Conservation (phyloP, 208 protist genomes). For the Leishmania mexicana region DNA sequence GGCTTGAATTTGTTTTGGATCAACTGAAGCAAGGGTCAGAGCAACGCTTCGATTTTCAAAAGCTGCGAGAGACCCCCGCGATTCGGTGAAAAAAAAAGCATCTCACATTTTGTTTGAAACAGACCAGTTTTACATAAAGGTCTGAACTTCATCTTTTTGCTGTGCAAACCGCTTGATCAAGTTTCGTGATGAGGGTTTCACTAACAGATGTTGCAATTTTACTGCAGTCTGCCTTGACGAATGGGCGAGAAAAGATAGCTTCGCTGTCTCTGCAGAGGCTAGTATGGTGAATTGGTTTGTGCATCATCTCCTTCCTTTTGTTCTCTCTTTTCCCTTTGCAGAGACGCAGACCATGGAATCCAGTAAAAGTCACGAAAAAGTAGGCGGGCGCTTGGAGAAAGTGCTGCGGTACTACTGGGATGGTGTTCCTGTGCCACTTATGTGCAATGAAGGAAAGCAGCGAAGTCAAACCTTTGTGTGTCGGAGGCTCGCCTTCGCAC, state of each 20-base stretch:
- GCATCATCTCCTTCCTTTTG: constrained; percentile 18
- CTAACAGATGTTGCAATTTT: background rate
- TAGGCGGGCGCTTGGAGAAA: constrained; percentile 75
- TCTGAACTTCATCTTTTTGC: background rate
- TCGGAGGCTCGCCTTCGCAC: constrained; percentile 62
- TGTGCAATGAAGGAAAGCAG: constrained; percentile 34
- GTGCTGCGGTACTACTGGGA: constrained; percentile 85
- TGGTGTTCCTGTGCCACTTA: constrained; percentile 75
- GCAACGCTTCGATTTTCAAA: constrained; percentile 84
- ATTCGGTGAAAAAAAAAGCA: constrained; percentile 19
- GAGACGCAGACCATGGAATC: constrained; percentile 39
- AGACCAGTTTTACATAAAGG: background rate
- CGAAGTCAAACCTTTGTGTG: constrained; percentile 61
- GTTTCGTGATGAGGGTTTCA: background rate
- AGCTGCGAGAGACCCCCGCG: constrained; percentile 51
- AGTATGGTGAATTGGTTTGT: constrained; percentile 8
- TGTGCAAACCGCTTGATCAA: background rate
- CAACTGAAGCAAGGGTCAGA: constrained; percentile 85
- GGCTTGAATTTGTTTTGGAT: constrained; percentile 89
- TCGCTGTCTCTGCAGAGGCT: constrained; percentile 1
- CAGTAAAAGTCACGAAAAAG: constrained; percentile 46
- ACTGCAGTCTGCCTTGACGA: background rate
- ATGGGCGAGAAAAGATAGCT: background rate
- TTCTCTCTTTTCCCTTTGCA: constrained; percentile 26
- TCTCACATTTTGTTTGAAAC: background rate